Evolutionary conservation across 169 alveolate species (phyloP).

Genomic region (Plasmodium yoelii): DNA sequence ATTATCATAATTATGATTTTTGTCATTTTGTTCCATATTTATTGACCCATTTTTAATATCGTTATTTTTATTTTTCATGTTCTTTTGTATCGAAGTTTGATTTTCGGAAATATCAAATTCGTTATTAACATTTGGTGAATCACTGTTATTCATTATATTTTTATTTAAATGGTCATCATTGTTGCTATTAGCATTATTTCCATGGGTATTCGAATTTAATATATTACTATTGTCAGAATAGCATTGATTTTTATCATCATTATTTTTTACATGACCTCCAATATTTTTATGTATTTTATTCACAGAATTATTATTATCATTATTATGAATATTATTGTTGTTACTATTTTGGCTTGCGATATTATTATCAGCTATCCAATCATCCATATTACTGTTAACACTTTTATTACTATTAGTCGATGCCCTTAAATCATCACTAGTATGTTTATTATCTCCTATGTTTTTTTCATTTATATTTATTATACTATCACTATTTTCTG

Average conservation of each 20-base stretch:
- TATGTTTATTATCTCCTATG: neutral
- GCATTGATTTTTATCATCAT: neutral
- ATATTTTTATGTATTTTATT: neutral
- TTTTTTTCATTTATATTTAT: neutral
- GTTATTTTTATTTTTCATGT: too few relatives aligned
- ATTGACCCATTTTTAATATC: too few relatives aligned
- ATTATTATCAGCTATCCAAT: too few relatives aligned
- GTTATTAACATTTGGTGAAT: neutral
- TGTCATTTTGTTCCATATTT: too few relatives aligned
- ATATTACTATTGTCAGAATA: neutral
- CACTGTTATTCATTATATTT: neutral
- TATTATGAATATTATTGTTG: neutral
- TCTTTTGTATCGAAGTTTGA: neutral
- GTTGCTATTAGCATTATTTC: neutral
- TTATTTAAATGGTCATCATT: neutral
- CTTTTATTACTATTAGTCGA: neutral
- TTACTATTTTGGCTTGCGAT: neutral
- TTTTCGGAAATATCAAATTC: neutral
- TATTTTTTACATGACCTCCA: neutral
- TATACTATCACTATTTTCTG: neutral
- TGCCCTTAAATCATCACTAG: neutral
- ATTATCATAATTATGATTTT: too few relatives aligned
- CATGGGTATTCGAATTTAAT: neutral
- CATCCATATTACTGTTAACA: neutral
- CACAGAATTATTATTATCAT: constrained; percentile 1